These are phyloP conservation scores for Pilasporangium apinafurcum DNA, from an alignment of 352 stramenopile genomes.

Conservation along the genomic window DNA sequence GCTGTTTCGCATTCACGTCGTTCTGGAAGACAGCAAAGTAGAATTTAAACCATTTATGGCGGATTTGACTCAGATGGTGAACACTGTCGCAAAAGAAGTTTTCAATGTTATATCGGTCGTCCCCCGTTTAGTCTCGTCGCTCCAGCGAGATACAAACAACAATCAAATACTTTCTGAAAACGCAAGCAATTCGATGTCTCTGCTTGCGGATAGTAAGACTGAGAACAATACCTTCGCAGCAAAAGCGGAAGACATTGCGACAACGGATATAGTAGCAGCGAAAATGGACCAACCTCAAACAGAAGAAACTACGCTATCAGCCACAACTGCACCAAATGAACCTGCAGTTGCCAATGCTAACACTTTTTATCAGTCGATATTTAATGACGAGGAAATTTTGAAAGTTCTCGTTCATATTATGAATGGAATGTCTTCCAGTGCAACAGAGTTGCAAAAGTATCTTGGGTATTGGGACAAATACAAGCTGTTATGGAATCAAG, in stretches of 20 bases:
- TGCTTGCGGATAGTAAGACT: slow-evolving; percentile 9
- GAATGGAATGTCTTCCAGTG: slow-evolving; percentile 93
- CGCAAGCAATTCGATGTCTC: slow-evolving; percentile 1
- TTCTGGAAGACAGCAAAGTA: slow-evolving; percentile 91
- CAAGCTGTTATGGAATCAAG: slow-evolving; percentile 91
- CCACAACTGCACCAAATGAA: background rate
- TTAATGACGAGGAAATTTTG: slow-evolving; percentile 94
- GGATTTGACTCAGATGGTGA: slow-evolving; percentile 93
- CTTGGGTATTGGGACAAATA: slow-evolving; percentile 95
- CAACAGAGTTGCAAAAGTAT: slow-evolving; percentile 93
- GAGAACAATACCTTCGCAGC: slow-evolving; percentile 3
- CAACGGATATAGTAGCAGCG: too few relatives aligned
- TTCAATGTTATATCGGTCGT: slow-evolving; percentile 92
- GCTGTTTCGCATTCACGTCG: slow-evolving; percentile 90
- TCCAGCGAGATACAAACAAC: slow-evolving; percentile 14
- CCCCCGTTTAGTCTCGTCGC: slow-evolving; percentile 67
- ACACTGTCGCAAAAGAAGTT: slow-evolving; percentile 93
- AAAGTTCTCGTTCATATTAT: slow-evolving; percentile 95
- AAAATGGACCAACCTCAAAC: background rate
- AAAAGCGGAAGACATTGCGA: background rate
- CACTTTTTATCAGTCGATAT: slow-evolving; percentile 93
- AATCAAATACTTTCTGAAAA: slow-evolving; percentile 17
- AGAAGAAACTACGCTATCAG: background rate
- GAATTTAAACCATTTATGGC: slow-evolving; percentile 94
- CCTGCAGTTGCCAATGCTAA: slow-evolving; percentile 12